Conservation (phyloP, 148 eudicot genomes). For the Cornus kousa region DNA sequence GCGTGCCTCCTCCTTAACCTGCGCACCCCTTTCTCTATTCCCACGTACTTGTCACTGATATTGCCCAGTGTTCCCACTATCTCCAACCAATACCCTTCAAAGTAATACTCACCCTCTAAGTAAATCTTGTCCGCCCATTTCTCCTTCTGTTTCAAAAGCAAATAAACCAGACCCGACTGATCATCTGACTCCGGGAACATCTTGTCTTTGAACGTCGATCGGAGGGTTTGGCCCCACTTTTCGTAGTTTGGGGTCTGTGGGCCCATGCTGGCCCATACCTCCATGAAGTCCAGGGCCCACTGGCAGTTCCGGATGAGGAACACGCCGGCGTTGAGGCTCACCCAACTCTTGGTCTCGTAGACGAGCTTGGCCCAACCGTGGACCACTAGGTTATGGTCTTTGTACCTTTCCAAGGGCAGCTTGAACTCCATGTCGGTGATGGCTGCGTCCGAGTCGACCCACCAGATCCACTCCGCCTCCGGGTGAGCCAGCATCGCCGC, state of each 20-base stretch:
- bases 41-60: slow-evolving; percentile 18
- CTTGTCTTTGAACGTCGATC: slow-evolving; percentile 45
- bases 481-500: slow-evolving; percentile 91
- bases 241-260: slow-evolving; percentile 56
- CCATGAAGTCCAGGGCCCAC: slow-evolving; percentile 72
- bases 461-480: slow-evolving; percentile 87
- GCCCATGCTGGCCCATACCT: slow-evolving; percentile 63
- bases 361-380: slow-evolving; percentile 57
- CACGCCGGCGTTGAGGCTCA: slow-evolving; percentile 73
- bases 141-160: slow-evolving; percentile 47
- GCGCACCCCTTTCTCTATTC: slow-evolving; percentile 26
- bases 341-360: slow-evolving; percentile 55
- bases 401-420: slow-evolving; percentile 48
- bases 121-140: slow-evolving; percentile 53
- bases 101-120: slow-evolving; percentile 45
- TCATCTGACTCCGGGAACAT: slow-evolving; percentile 56
- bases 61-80: slow-evolving; percentile 42
- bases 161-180: slow-evolving; percentile 62
- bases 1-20: slow-evolving; percentile 43
- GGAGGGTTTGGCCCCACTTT: slow-evolving; percentile 51
- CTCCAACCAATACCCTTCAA: slow-evolving; percentile 65
- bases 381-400: slow-evolving; percentile 46
- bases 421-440: slow-evolving; percentile 80
- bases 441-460: slow-evolving; percentile 85
- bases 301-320: slow-evolving; percentile 71